Evolutionary conservation across 2,329 filamentous ascomycete species (phyloP).

Genomic region (Penicillium sp.): DNA sequence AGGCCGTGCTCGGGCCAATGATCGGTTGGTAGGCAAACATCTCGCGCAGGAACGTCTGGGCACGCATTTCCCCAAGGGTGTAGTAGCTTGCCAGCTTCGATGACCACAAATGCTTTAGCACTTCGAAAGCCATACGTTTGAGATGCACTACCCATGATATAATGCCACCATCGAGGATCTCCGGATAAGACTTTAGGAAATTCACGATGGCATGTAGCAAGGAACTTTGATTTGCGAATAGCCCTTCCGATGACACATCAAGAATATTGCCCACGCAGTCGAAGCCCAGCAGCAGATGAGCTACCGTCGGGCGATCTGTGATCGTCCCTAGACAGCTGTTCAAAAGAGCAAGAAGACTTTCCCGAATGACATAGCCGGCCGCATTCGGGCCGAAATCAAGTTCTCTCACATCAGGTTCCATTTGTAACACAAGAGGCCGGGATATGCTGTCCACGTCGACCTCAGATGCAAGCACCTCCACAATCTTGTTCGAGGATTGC

Average conservation of each 20-base stretch:
- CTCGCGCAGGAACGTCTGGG: slow-evolving; percentile 75
- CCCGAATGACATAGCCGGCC: slow-evolving; percentile 76
- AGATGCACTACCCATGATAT: slow-evolving; percentile 68
- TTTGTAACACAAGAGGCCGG: slow-evolving; percentile 67
- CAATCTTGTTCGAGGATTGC: slow-evolving; percentile 74
- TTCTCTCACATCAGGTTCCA: slow-evolving; percentile 67
- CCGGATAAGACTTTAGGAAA: slow-evolving; percentile 68
- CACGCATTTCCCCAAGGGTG: slow-evolving; percentile 75
- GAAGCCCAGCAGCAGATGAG: slow-evolving; percentile 88
- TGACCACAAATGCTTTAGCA: slow-evolving; percentile 79
- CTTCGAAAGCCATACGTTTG: slow-evolving; percentile 67
- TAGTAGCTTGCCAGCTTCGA: slow-evolving; percentile 75
- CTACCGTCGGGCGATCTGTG: slow-evolving; percentile 77
- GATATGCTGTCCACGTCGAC: slow-evolving; percentile 79
- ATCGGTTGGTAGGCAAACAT: slow-evolving; percentile 70
- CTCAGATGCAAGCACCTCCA: slow-evolving; percentile 82
- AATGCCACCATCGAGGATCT: slow-evolving; percentile 60
- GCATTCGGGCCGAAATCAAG: slow-evolving; percentile 68
- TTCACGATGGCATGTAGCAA: slow-evolving; percentile 80
- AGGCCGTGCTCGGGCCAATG: slow-evolving; percentile 67
- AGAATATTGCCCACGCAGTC: slow-evolving; percentile 70
- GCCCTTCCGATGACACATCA: slow-evolving; percentile 64
- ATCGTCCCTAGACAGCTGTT: slow-evolving; percentile 74
- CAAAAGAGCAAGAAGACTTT: slow-evolving; percentile 81
- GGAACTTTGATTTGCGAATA: slow-evolving; percentile 70